Conservation (phyloP, 2,329 filamentous ascomycete genomes). For the Cladosporium sp. region DNA sequence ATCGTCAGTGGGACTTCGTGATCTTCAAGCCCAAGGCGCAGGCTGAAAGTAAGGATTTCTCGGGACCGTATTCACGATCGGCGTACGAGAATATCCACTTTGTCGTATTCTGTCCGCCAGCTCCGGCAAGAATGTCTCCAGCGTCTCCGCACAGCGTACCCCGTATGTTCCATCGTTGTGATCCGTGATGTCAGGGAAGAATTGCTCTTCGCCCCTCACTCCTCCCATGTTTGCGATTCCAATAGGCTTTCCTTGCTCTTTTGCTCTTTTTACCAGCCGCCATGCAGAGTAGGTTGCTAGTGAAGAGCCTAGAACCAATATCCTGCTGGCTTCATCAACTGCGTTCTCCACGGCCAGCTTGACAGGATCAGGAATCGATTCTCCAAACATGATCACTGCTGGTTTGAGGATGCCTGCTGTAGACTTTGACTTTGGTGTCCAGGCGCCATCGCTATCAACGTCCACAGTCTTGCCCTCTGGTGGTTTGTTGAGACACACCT, state of each 20-base stretch:
- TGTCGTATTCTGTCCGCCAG: slow-evolving; percentile 27
- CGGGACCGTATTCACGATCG: not conserved
- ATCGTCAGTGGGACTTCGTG: not conserved
- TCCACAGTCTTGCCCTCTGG: slow-evolving; percentile 58
- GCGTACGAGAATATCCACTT: not conserved
- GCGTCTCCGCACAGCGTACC: slow-evolving; percentile 37
- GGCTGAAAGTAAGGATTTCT: slow-evolving; percentile 15
- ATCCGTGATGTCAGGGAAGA: slow-evolving; percentile 58
- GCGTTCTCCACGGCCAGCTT: slow-evolving; percentile 75
- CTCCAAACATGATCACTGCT: slow-evolving; percentile 94
- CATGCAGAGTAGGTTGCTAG: slow-evolving; percentile 94
- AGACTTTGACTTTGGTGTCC: slow-evolving; percentile 46
- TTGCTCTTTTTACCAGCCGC: slow-evolving; percentile 79
- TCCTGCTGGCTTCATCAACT: slow-evolving; percentile 68
- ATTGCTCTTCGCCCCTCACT: slow-evolving; percentile 70
- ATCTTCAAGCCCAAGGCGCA: slow-evolving; percentile 16
- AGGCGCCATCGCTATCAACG: slow-evolving; percentile 77
- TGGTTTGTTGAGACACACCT: slow-evolving; percentile 65
- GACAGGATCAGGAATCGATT: slow-evolving; percentile 67
- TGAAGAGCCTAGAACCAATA: slow-evolving; percentile 83
- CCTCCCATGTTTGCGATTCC: slow-evolving; percentile 86
- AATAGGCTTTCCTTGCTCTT: slow-evolving; percentile 78
- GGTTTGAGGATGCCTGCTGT: slow-evolving; percentile 81
- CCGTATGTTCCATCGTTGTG: slow-evolving; percentile 34
- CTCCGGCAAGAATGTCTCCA: slow-evolving; percentile 36